Evolutionary conservation across 352 stramenopile species (phyloP), one percentile per base, ranked within the genome.

Genomic region (Phytophthora lateralis): DNA sequence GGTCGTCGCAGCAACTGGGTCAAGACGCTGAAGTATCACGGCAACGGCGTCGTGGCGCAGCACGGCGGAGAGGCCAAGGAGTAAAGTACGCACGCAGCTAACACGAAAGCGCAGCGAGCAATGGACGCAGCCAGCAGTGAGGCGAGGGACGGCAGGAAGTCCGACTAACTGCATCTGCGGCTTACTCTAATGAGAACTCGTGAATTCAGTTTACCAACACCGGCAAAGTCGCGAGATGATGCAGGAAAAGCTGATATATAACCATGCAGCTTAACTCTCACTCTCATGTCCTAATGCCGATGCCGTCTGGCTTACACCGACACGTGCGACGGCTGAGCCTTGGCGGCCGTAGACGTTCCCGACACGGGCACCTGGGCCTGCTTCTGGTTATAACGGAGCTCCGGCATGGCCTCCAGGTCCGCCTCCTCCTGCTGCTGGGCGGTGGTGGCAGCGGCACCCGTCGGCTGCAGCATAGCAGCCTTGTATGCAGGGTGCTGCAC

Each of bases 1-100:
- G 80, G 80, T 11, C 78, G 80, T 63, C 84, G 78, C 62, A 91
- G 80, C 71, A 92, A 95, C 76, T 95, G 85, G 82, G 81, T 92
- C 66, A 91, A 90, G 83, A 91, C 85, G 60, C 82, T 95, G 52
- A 93, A 93, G 72, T 95, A 93, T 73, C 84, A 92, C 67, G 86
- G 86, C 67, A 70, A 93, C 60, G 84, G 84, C 37, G 76, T 86
- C 37, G 84, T 93, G 39, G 63, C 76, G 46, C 86, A 95, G 75
- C 86, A 95, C 74, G 86, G 86, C 21, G 82, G 80, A 37, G 78
- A 91, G 50, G 80, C 80, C 55, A 90, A 90, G 74, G 57, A 89
- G 61, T 83, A 82, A 78, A 64, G 49, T 69, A 56, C 39, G 34
- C 26, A 61, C 15, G 38, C 41, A 46, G 48, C 38, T 44, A 42